These are phyloP conservation scores for Calonectria pauciramosa DNA, from an alignment of 2,329 filamentous ascomycete species.

Conservation along the genomic window DNA sequence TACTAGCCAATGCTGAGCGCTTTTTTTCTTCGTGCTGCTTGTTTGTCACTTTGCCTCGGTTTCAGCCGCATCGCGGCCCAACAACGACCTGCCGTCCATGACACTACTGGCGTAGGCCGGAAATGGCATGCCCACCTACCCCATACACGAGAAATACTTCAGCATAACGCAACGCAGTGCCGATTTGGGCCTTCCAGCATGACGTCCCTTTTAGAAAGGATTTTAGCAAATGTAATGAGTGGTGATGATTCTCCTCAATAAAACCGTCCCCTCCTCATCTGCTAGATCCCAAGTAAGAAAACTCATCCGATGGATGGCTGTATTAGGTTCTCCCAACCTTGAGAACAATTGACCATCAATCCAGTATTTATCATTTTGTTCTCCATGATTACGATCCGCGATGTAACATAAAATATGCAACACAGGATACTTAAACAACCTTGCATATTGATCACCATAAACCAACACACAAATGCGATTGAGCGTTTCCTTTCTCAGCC, in stretches of 20 bases:
- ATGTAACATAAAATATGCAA: no score
- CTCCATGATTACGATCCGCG: neutral
- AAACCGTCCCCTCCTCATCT: neutral
- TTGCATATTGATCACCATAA: no score
- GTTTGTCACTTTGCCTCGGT: constrained; percentile 14
- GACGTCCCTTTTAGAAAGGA: neutral
- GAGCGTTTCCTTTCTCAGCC: no score
- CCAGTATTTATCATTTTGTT: neutral
- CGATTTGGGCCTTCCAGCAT: neutral
- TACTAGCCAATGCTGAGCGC: constrained; percentile 33
- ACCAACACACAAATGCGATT: no score
- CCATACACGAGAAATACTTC: neutral
- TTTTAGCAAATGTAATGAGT: neutral
- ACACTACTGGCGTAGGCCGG: neutral
- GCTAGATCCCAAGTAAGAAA: neutral
- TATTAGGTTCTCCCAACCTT: neutral
- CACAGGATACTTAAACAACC: no score
- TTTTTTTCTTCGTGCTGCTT: constrained; percentile 3
- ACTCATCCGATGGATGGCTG: neutral
- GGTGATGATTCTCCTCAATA: neutral
- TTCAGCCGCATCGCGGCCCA: constrained; percentile 33
- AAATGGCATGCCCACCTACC: neutral
- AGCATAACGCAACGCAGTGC: neutral
- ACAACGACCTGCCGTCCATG: constrained; percentile 5
- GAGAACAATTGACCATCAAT: neutral